These are phyloP conservation scores for Cercophora newfieldiana DNA, from an alignment of 495 filamentous ascomycete species.

Conservation along the genomic window DNA sequence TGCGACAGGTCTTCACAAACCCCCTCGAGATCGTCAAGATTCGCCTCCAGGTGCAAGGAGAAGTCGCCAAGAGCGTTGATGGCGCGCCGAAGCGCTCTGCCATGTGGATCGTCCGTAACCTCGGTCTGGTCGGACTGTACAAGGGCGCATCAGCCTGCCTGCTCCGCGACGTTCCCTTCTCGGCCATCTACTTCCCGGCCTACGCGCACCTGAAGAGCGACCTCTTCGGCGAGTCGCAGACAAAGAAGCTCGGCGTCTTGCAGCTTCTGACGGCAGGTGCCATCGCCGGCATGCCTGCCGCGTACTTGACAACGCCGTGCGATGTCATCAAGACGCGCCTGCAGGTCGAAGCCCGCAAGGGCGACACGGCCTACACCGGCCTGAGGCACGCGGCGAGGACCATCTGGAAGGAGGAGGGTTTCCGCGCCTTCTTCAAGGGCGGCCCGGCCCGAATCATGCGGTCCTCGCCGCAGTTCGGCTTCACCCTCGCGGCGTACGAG, in stretches of 20 bases:
- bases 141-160: conserved; percentile 97
- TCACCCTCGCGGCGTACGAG: conserved; percentile 94
- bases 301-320: conserved; percentile 95
- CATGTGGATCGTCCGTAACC: conserved; percentile 94
- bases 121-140: conserved; percentile 94
- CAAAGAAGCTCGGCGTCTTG: conserved; percentile 85
- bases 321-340: conserved; percentile 99
- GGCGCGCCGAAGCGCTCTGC: conserved; percentile 83
- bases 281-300: conserved; percentile 97
- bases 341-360: conserved; percentile 95
- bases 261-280: conserved; percentile 94
- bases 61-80: conserved; percentile 85
- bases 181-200: conserved; percentile 96
- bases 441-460: conserved; percentile 91
- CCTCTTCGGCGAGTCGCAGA: conserved; percentile 85
- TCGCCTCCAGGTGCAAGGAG: conserved; percentile 94
- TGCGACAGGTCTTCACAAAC: conserved; percentile 87
- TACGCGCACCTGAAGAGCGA: conserved; percentile 94
- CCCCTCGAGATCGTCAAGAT: conserved; percentile 99
- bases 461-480: conserved; percentile 95
- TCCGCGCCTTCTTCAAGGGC: conserved; percentile 97
- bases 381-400: conserved; percentile 84
- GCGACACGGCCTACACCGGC: conserved; percentile 80
- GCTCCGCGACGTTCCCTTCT: conserved; percentile 95
- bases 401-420: conserved; percentile 86